Evolutionary conservation across 106 monocot genomes (phyloP).

Genomic region (Apostasia shenzhenica): DNA sequence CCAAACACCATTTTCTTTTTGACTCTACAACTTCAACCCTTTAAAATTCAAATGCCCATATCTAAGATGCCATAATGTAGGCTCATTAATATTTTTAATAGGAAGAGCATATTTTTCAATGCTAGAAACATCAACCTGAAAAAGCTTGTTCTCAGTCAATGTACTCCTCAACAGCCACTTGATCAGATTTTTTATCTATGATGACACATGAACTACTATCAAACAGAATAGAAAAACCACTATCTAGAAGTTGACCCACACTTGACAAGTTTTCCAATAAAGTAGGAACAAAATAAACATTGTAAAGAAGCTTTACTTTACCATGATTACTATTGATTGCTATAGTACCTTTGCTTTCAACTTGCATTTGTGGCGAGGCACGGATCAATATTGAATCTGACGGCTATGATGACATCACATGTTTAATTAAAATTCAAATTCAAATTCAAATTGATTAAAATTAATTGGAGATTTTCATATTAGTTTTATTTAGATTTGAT

Average conservation of each 20-base stretch:
- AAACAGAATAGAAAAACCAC: neutral
- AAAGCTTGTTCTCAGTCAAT: conserved; percentile 2
- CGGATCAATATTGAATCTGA: too few relatives aligned
- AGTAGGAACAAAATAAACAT: conserved; percentile 6
- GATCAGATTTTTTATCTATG: too few relatives aligned
- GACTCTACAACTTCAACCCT: neutral
- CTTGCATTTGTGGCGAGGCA: neutral
- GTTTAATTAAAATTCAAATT: too few relatives aligned
- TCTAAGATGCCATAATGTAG: neutral
- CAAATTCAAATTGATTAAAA: too few relatives aligned
- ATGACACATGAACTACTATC: too few relatives aligned
- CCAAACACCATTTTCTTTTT: conserved; percentile 5
- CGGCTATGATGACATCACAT: too few relatives aligned
- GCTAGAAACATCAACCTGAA: neutral
- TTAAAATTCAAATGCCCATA: conserved; percentile 2
- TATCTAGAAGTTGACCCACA: conserved; percentile 1
- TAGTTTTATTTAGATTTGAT: too few relatives aligned
- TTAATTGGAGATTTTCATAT: too few relatives aligned
- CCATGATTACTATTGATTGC: neutral
- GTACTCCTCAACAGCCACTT: too few relatives aligned
- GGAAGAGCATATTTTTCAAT: neutral
- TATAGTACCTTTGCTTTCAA: neutral
- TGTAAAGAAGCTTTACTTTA: neutral
- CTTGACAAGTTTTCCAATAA: conserved; percentile 1
- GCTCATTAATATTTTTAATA: neutral